Evolutionary conservation across 495 filamentous ascomycete genomes (phyloP).

Genomic region (Trichoderma gamsii): DNA sequence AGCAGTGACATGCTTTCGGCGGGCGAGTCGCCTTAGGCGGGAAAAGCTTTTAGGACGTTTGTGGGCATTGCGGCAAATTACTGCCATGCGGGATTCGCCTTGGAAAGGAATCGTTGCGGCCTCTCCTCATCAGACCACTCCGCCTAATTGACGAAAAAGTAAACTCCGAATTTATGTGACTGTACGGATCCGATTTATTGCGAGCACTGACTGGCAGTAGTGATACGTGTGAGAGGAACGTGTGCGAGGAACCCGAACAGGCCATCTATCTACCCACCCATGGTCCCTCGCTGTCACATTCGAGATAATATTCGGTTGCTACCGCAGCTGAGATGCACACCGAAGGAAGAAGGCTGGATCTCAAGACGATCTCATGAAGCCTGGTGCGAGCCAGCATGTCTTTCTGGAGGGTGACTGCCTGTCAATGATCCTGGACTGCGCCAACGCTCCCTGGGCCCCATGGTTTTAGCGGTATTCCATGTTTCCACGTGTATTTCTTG

Average conservation of each 20-base stretch:
- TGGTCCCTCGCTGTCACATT: not conserved
- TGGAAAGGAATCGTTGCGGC: not conserved
- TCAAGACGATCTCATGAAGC: not conserved
- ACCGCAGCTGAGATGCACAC: not conserved
- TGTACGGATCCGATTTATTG: not conserved
- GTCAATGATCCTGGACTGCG: not conserved
- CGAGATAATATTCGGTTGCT: not conserved
- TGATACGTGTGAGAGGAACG: not conserved
- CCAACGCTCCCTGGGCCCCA: not conserved
- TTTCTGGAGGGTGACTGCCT: not conserved
- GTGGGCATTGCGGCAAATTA: not conserved
- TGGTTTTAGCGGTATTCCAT: not conserved
- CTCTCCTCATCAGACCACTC: not conserved
- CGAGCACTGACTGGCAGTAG: not conserved
- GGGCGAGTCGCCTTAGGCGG: not conserved
- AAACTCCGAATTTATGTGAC: not conserved
- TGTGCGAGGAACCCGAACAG: not conserved
- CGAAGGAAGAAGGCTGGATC: conserved; percentile 4
- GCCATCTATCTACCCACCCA: not conserved
- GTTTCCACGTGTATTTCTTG: not conserved
- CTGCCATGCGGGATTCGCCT: not conserved
- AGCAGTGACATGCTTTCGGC: not conserved
- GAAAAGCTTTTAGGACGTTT: not conserved
- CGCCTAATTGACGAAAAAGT: not conserved
- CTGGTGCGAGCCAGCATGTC: conserved; percentile 8